Base-by-base conservation (phyloP, 306 rosid species). In the Castanea crenata region DNA sequence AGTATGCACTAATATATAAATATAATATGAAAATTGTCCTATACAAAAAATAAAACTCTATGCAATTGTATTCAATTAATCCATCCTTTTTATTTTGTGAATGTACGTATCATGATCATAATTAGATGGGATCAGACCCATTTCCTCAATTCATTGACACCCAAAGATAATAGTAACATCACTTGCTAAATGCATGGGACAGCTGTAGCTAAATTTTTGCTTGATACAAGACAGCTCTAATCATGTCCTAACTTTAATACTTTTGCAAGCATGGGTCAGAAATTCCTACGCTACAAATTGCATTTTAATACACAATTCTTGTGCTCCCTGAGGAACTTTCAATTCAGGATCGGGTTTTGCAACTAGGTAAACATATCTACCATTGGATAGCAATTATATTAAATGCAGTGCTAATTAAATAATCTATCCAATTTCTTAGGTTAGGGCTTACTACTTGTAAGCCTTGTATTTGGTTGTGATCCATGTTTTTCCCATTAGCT, bases 261-360 rank as follows among this genome's bases (percentile, higher is more conserved):
- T 84, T 55, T 76, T 61, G 78, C 89, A 94, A 97, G 80, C 89
- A 85, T 81, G 80, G 78, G 55, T 74, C 97, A 71, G 97, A 91
- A 73, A 86, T 87, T 87, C 97, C 99, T 76, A 85, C 86, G 9
- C 72, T 94, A 84, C 97, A 94, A 84, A 90, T 92, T 81, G 99
- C 95, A 34, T 94, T 94, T 86, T 97, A 92, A 69, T 94, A 94
- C 79, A 82, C 97, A 34, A 97, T 94, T 79, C 93, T 90, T 55
- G 92, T 91, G 80, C 95, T 97, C 70, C 94, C 97, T 29, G 82
- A 84, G 86, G 93, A 92, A 77, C 94, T 87, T 87, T 83, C 87
- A 21, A 80, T 75, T 82, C 97, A 32, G 92, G 15, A 74, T 73
- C 27, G 55, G 80, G 68, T 71, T 81, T 93, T 77, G 76, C 90